Evolutionary conservation across 306 rosid genomes (phyloP), one percentile per base, ranked within the genome.

Genomic region (Sicyos edulis): DNA sequence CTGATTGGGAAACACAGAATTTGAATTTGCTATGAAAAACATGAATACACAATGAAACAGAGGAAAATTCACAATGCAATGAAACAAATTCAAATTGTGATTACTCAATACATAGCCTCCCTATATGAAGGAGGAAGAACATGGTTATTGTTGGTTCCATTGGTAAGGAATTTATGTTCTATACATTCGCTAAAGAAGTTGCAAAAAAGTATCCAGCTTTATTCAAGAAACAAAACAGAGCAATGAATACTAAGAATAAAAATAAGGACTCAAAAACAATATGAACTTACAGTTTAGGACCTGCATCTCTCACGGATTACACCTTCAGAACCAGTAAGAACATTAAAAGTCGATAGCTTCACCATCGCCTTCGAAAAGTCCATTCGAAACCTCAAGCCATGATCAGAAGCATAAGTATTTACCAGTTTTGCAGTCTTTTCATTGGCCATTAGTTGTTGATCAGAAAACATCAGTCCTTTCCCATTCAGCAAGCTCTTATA

Each of bases 381-480:
- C 85, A 77, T 79, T 34, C 93, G 86, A 55, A 92, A 92, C 40
- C 91, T 87, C 2, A 86, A 82, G 52, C 96, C 91, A 4, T 88
- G 89, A 14, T 90, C 97, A 0, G 93, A 90, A 65, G 96, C 96
- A 74, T 90, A 92, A 26, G 89, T 87, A 55, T 80, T 75, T 5
- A 90, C 91, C 80, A 88, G 47, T 58, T 83, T 83, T 0, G 89
- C 86, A 2, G 96, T 92, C 78, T 71, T 85, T 80, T 72, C 76
- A 15, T 80, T 63, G 10, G 83, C 86, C 96, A 92, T 89, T 52
- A 92, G 71, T 59, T 92, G 96, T 77, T 92, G 96, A 79, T 92
- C 98, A 54, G 98, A 83, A 78, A 75, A 88, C 5, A 92, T 86
- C 5, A 92, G 85, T 63, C 98, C 96, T 80, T 86, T 85, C 71